These are phyloP conservation scores for Citrus australasica DNA, from an alignment of 345 rosid species.

Conservation along the genomic window DNA sequence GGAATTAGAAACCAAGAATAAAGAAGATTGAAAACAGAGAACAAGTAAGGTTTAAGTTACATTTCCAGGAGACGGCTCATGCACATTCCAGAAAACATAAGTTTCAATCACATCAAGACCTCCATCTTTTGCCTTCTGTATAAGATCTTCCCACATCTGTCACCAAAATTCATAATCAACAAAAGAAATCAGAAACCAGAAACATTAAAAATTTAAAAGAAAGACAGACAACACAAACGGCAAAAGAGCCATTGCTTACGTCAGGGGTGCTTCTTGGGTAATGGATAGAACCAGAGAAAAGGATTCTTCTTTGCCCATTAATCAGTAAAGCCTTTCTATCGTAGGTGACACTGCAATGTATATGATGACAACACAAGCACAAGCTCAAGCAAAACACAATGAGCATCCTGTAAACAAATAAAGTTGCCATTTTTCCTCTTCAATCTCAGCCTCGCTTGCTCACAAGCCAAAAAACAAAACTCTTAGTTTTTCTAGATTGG, in stretches of 20 bases:
- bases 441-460: neutral
- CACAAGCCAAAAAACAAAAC: neutral
- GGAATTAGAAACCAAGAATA: neutral
- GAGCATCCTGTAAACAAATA: constrained; percentile 33
- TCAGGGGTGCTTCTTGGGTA: constrained; percentile 95
- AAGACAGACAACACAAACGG: neutral
- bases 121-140: constrained; percentile 95
- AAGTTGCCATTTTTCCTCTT: constrained; percentile 41
- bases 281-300: constrained; percentile 92
- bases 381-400: constrained; percentile 38
- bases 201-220: neutral
- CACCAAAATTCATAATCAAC: constrained; percentile 5
- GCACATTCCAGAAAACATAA: constrained; percentile 99
- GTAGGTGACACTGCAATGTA: constrained; percentile 66
- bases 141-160: constrained; percentile 99
- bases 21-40: neutral
- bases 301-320: constrained; percentile 84
- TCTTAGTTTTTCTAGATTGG: neutral
- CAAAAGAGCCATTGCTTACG: constrained; percentile 25
- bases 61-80: constrained; percentile 94
- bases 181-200: neutral
- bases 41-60: constrained; percentile 32
- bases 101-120: constrained; percentile 96
- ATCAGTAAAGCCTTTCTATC: constrained; percentile 84
- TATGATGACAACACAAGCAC: constrained; percentile 41